phyloP scores from a whole-genome alignment of 164 flowering plant species.

The Amborella trichopoda region DNA sequence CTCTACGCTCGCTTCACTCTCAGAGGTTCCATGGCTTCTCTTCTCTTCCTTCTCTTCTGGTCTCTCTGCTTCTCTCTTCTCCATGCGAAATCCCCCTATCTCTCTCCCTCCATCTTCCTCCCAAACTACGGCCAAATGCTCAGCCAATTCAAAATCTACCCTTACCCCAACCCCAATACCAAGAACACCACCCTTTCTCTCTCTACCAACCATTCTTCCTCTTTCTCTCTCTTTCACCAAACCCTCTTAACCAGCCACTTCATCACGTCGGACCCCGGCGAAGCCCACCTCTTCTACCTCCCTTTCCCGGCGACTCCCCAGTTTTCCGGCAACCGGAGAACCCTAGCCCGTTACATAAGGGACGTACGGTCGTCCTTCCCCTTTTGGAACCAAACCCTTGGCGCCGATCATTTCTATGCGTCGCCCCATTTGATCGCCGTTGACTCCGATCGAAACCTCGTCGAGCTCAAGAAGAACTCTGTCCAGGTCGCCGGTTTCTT shows the following conservation, averaged over 20 bases:
- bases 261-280: constrained; percentile 34
- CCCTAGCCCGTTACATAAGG: constrained; percentile 27
- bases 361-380: constrained; percentile 27
- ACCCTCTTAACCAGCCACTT: constrained; percentile 41
- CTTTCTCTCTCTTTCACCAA: constrained; percentile 37
- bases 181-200: neutral
- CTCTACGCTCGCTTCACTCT: no score
- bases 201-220: constrained; percentile 9
- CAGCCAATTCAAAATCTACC: constrained; percentile 38
- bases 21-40: no score
- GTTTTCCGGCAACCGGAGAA: constrained; percentile 19
- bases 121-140: constrained; percentile 54
- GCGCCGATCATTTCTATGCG: constrained; percentile 68
- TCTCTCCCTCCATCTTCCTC: constrained; percentile 36
- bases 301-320: constrained; percentile 21
- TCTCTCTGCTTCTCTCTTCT: no score
- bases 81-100: constrained; percentile 41
- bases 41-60: no score
- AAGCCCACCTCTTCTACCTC: constrained; percentile 69
- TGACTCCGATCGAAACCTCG: constrained; percentile 47
- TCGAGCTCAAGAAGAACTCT: constrained; percentile 74
- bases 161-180: constrained; percentile 19
- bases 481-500: constrained; percentile 61
- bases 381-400: constrained; percentile 79
- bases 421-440: constrained; percentile 36